A percentile compares a stretch with the other conserved stretches of the same genome.
Evolutionary conservation across 805 yeast genomes (phyloP).

Genomic region (Pichia manshurica): DNA sequence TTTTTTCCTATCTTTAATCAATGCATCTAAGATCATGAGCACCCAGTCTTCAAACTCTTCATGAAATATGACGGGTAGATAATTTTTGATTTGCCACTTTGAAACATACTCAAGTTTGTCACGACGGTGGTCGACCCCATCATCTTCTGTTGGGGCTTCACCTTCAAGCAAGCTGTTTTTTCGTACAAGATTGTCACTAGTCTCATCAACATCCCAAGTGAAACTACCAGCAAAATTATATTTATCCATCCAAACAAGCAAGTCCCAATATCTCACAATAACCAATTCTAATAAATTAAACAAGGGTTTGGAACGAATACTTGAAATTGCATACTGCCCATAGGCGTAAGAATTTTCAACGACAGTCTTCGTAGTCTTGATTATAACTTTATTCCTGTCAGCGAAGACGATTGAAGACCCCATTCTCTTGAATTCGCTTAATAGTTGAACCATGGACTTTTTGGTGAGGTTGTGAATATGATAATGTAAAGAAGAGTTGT

Average conservation of each 20-base stretch:
- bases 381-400: conserved; percentile 63
- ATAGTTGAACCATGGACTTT: conserved; percentile 72
- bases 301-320: conserved; percentile 72
- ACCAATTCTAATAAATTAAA: conserved; percentile 76
- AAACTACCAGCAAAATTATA: conserved; percentile 76
- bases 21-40: conserved; percentile 63
- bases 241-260: conserved; percentile 92
- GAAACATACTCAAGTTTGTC: conserved; percentile 46
- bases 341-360: conserved; percentile 89
- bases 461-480: conserved; percentile 84
- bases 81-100: conserved; percentile 75
- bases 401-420: conserved; percentile 82
- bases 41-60: conserved; percentile 88
- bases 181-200: conserved; percentile 8
- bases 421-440: conserved; percentile 70
- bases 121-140: conserved; percentile 23
- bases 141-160: conserved; percentile 22
- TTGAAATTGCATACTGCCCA: conserved; percentile 74
- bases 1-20: conserved; percentile 50
- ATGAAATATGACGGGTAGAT: conserved; percentile 68
- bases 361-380: conserved; percentile 67
- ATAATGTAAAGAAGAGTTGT: conserved; percentile 73
- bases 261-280: conserved; percentile 82
- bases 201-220: conserved; percentile 40
- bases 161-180: not conserved